Base-by-base conservation (phyloP, 176 grass and related monocot genomes). In the Alloteropsis semialata region DNA sequence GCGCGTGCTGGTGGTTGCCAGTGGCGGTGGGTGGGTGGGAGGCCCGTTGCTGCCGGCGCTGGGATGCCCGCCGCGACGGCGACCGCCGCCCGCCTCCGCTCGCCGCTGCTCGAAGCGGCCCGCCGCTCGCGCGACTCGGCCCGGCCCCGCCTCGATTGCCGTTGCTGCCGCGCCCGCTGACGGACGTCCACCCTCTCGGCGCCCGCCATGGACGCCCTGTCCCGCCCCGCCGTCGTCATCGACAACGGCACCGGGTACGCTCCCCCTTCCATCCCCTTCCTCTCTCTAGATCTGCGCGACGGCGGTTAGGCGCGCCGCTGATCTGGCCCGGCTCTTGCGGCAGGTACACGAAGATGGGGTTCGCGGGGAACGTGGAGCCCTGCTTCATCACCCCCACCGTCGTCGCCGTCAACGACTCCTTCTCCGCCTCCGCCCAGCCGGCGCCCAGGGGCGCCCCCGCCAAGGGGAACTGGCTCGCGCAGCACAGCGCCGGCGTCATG, bases 321-420 rank as follows among this genome's bases (percentile, higher is more conserved):
- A 89, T 86, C 87, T 46, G 46, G 15, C 27, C n/a, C 15, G 21
- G 10, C 44, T 54, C 32, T 5, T 5, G 32, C 24, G 46, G 84
- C 79, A 99, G 96, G 83, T 99, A 96, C 79, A 96, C 96, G 46
- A 99, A 99, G 87, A 99, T 99, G 93, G 96, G 96, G 27, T 99
- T 96, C 89, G 89, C 96, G 14, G 96, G 96, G 71, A 99, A 99
- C 87, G 96, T 99, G 65, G 96, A 99, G 82, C 96, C 96, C 15
- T 93, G 91, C 80, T 99, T 99, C 81, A 94, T 99, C 68, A 96
- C 91, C 66, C 96, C 96, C 41, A 99, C 96, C 19, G 93, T 90
- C 71, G 96, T 99, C 75, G 96, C 96, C 44, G 87, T 93, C 63
- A 99, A 99, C 81, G 89, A 96, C 28, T 90, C 91, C 22, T 92